Evolutionary conservation across 2,329 filamentous ascomycete species (phyloP), one percentile per base, ranked within the genome.

Genomic region (Ceratocystiopsis sp.): DNA sequence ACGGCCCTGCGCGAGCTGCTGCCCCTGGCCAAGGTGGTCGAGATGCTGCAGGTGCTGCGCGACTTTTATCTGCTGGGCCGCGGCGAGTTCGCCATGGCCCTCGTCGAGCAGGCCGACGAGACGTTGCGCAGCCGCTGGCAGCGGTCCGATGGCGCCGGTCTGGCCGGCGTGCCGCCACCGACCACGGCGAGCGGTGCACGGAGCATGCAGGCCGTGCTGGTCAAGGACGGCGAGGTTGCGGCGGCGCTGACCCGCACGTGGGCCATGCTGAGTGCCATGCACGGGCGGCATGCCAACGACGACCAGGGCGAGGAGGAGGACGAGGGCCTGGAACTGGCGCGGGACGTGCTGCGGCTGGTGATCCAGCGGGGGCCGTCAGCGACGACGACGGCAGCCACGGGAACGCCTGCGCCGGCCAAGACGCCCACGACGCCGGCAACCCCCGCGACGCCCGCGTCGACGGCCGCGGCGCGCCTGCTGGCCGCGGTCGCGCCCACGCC

Each of bases 141-240:
- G 51, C 66, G 77, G 49, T 66, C 75, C 12, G 71, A 74, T 35
- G 7, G 35, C 29, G 36, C 37, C 17, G 19, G 32, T 10, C 34
- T 36, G 2, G 41, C 39, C n/a, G 40, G 4, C 13, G 35, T 19
- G 5, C 32, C 17, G 15, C 43, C 42, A 12, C 25, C 46, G 21
- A 44, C 44, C 7, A 49, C 49, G 9, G 42, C 44, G 17, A 46
- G 44, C 34, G 42, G 68, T 66, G 2, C 68, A 67, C 55, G 69
- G 46, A 66, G 69, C 5, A 53, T 85, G 3, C 69, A 71, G 37
- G 73, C 73, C 1, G 62, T 87, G 21, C 59, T 79, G 5, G 71
- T 95, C 45, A 95, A 93, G 57, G 86, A 95, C 51, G 83, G 82
- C 2, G 89, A 96, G 58, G 77, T 93, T 2, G 74, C 77, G 12